A percentile compares a stretch with the other conserved stretches of the same genome.
Evolutionary conservation across 805 yeast species (phyloP).

Genomic region (Metschnikowia noctiluminum): DNA sequence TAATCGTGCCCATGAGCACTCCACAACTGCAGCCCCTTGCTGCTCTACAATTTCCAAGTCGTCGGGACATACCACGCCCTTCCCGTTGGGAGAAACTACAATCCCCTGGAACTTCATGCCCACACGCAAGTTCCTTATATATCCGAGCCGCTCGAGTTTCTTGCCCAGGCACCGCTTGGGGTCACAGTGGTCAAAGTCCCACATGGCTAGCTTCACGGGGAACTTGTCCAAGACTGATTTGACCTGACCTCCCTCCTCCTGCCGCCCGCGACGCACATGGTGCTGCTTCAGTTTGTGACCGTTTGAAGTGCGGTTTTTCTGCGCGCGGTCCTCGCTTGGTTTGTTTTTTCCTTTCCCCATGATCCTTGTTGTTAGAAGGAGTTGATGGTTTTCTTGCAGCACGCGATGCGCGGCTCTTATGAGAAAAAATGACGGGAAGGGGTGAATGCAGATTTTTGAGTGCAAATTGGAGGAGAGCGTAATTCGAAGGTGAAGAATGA

Average conservation of each 20-base stretch:
- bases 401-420: too few species aligned
- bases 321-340: constrained; percentile 38
- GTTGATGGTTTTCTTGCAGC: neutral
- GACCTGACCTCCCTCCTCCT: constrained; percentile 29
- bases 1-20: constrained; percentile 97
- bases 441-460: too few species aligned
- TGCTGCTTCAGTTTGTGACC: constrained; percentile 56
- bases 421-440: too few species aligned
- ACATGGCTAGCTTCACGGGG: constrained; percentile 91
- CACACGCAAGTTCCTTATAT: constrained; percentile 73
- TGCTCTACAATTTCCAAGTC: constrained; percentile 75
- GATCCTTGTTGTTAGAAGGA: neutral
- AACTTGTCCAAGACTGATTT: constrained; percentile 35
- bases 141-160: constrained; percentile 83
- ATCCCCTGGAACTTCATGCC: constrained; percentile 93
- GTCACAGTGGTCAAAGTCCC: constrained; percentile 99
- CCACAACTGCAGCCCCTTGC: constrained; percentile 94
- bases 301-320: constrained; percentile 43
- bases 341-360: constrained; percentile 56
- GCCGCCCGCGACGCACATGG: constrained; percentile 40
- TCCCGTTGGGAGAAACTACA: constrained; percentile 92
- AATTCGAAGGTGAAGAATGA: too few species aligned
- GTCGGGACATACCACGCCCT: constrained; percentile 82
- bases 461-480: too few species aligned
- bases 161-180: constrained; percentile 97